Percentiles rank a stretch among this genome's conserved stretches.
Evolutionary conservation across 768 basidiomycete genomes (phyloP).

Genomic region (Termitomyces sp.): DNA sequence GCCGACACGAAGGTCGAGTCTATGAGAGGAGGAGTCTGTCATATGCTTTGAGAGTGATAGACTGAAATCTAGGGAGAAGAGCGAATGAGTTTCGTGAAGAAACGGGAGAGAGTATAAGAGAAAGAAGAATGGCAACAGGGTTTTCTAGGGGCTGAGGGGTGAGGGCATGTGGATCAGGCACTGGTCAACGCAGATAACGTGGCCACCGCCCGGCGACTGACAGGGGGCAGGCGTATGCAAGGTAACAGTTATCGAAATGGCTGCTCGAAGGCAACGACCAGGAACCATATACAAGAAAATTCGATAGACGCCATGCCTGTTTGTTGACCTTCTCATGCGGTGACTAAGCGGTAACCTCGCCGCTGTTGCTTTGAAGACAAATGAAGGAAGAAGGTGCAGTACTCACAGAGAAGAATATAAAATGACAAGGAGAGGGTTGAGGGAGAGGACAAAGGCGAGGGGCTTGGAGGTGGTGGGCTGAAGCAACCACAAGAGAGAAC

Average conservation of each 20-base stretch:
- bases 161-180: conserved; percentile 37
- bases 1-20: conserved; percentile 84
- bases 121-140: conserved; percentile 22
- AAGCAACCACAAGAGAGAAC: conserved; percentile 32
- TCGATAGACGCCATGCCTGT: conserved; percentile 15
- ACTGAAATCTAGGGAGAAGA: conserved; percentile 15
- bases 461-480: conserved; percentile 23
- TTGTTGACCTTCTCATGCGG: conserved; percentile 10
- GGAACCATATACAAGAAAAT: conserved; percentile 1
- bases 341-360: conserved; percentile 11
- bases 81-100: conserved; percentile 18
- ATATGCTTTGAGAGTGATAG: conserved; percentile 33
- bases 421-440: conserved; percentile 5
- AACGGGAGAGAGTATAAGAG: conserved; percentile 5
- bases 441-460: conserved; percentile 14
- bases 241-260: conserved; percentile 6
- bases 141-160: conserved; percentile 30
- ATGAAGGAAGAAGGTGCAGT: conserved; percentile 12
- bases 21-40: conserved; percentile 68
- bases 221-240: conserved; percentile 8
- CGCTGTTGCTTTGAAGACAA: conserved; percentile 6
- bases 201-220: conserved; percentile 30
- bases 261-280: background rate
- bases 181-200: conserved; percentile 31
- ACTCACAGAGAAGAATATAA: conserved; percentile 19